Evolutionary conservation across 192 early-diverging fungal species (phyloP), one percentile per base, ranked within the genome.

Genomic region (Coemansia erecta): DNA sequence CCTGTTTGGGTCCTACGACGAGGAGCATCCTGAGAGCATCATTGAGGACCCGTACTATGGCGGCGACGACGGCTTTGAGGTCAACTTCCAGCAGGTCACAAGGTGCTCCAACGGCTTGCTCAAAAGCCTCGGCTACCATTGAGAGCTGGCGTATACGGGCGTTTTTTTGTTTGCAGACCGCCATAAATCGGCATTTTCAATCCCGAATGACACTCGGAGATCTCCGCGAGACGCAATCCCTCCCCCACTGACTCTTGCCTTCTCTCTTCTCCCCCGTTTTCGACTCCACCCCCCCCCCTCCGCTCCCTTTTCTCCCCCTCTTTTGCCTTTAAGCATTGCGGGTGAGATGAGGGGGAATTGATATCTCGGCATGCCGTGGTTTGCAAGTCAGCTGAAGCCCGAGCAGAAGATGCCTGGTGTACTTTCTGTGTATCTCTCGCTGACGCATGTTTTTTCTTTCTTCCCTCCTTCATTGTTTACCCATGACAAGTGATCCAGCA

Each of bases 1-100:
- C 17, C 39, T 81, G 61, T 81, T 81, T 61, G 80, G 80, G 19
- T 49, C 64, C 23, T 81, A 70, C 44, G 67, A 68, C 35, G 42
- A 39, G 15, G 17, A 52, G 10, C 15, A 33, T 1, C 56, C 35
- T 0, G 69, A 68, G 31, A 15, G 43, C 24, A 68, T 79, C 4
- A 73, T 79, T n/a, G 53, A 58, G 33, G 72, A 80, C 41, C 81
- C 81, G 33, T 82, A 80, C n/a, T 82, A 82, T 33, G 77, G 73
- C 43, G 77, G 61, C 28, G 26, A 28, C 12, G 59, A 77, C n/a
- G 77, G 64, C 9, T 82, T 82, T 35, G 59, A 64, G 18, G 22
- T 22, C 41, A 82, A 76, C 47, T 82, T 72, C 53, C 49, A 69
- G 17, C 73, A 80, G 48, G 69, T 77, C 45, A 64, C 57, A 24